phyloP scores from a whole-genome alignment of 164 flowering plant species.

The grape (Vitis vinifera) region DNA sequence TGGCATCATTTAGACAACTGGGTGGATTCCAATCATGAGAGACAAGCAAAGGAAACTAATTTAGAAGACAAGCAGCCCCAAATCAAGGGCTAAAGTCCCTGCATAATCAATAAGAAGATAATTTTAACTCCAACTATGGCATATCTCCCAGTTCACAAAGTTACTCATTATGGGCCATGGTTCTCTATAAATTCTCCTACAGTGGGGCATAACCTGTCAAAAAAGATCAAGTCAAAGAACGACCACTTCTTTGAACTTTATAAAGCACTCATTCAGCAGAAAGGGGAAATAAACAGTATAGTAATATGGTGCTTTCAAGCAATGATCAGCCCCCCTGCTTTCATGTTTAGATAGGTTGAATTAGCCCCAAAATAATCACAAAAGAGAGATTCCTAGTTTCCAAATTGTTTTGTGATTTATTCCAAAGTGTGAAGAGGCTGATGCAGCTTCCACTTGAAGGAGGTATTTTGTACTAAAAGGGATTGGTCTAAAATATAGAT shows the following conservation, averaged over 20 bases:
- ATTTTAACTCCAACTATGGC: neutral
- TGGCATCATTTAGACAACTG: too few species aligned
- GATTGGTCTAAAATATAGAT: too few species aligned
- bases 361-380: neutral
- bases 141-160: neutral
- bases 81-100: neutral
- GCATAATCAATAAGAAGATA: neutral
- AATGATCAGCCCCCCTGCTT: neutral
- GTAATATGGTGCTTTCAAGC: neutral
- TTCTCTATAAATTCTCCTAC: neutral
- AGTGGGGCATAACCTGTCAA: conserved; percentile 2
- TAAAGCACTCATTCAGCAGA: neutral
- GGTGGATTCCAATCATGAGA: too few species aligned
- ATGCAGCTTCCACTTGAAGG: too few species aligned
- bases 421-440: too few species aligned
- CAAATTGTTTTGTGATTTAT: too few species aligned
- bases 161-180: neutral
- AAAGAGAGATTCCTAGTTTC: neutral
- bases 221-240: neutral
- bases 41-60: too few species aligned
- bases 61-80: too few species aligned
- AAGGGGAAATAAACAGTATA: neutral
- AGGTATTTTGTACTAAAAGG: too few species aligned
- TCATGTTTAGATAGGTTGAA: neutral
- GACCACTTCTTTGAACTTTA: neutral